Conservation (phyloP, 768 basidiomycete species). For the Antrodiella citrinella region DNA sequence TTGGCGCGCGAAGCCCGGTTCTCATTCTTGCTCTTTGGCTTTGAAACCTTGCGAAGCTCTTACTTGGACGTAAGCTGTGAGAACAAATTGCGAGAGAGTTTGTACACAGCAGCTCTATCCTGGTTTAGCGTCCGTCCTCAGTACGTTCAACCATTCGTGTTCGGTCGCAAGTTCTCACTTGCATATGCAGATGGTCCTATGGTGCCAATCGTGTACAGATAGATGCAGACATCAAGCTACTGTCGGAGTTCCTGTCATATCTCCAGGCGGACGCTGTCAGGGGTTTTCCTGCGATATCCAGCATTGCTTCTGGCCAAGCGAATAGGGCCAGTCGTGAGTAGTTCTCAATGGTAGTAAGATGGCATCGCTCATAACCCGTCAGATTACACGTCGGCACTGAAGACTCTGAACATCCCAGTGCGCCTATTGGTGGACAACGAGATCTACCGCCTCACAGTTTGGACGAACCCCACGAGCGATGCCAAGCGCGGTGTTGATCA, state of each 20-base stretch:
- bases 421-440: constrained; percentile 86
- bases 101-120: constrained; percentile 76
- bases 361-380: constrained; percentile 7
- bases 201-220: constrained; percentile 92
- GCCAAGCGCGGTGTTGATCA: constrained; percentile 58
- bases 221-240: constrained; percentile 77
- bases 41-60: constrained; percentile 86
- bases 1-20: constrained; percentile 87
- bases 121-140: constrained; percentile 96
- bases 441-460: constrained; percentile 76
- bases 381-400: constrained; percentile 57
- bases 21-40: constrained; percentile 86
- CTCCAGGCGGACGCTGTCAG: constrained; percentile 68
- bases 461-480: constrained; percentile 85
- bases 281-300: constrained; percentile 49
- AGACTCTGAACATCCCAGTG: constrained; percentile 66
- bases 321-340: constrained; percentile 20
- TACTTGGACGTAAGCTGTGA: constrained; percentile 80
- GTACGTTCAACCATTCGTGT: constrained; percentile 37
- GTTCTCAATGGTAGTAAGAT: background rate
- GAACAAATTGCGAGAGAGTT: constrained; percentile 56
- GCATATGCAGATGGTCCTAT: constrained; percentile 73
- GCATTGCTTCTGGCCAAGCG: constrained; percentile 46
- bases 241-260: constrained; percentile 76
- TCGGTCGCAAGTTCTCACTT: background rate